Base-by-base conservation (phyloP, 345 rosid genomes). In the Camelina laxa region DNA sequence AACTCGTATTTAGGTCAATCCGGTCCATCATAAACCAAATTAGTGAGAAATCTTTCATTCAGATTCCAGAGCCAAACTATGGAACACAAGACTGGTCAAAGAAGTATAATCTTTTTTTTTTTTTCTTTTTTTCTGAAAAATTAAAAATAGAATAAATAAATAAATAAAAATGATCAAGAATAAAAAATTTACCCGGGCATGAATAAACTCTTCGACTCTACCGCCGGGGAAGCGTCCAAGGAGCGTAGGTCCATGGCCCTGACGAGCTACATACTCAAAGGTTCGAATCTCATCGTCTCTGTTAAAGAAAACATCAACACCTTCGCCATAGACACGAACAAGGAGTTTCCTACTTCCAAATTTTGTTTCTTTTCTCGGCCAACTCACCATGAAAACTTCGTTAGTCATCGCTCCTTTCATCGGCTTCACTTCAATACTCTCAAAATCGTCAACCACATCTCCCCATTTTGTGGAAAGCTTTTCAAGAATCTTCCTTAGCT, bases 231-330 rank as follows among this genome's bases (percentile, higher is more conserved):
- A 92, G 9, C 97, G 87, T 22, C 97, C 92, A 33, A 95, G 97
- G 56, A 95, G 91, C 49, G 85, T 80, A 16, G 99, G 99, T 2
- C 99, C 99, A 24, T 90, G 89, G 13, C 99, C 99, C 42, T 90
- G 92, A 67, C 68, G 87, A 22, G 99, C 90, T 65, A 95, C 84
- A 74, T 81, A 88, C 75, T 95, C 99, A 53, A 95, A 95, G 19
- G 86, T 95, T 47, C 70, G 84, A 73, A 95, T 83, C 77, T 92
- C 99, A 17, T 90, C 87, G 59, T 86, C 88, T 82, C 98, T 82
- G 22, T 89, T 76, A 72, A 95, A 95, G 68, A 95, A 95, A 17
- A 87, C 75, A 24, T 90, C 97, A 10, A 90, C 97, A 2, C 99
- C 99, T 64, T 90, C 92, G 0, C 99, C 98, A 59, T 92, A 95